Evolutionary conservation across 768 basidiomycete genomes (phyloP).

Genomic region (Leucosporidium creatinivorum): DNA sequence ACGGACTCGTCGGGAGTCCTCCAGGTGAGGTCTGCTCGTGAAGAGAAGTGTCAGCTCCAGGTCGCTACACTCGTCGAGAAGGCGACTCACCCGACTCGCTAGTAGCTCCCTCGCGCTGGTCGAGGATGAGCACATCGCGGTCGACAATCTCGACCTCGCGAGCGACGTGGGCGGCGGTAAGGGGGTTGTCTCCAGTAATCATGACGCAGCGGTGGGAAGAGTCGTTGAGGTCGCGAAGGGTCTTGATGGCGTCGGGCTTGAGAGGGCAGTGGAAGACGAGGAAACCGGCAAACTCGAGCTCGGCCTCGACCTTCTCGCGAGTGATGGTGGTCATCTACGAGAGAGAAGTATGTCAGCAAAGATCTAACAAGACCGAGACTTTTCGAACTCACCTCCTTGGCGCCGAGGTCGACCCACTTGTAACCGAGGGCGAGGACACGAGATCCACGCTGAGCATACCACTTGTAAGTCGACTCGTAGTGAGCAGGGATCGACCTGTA

Average conservation of each 20-base stretch:
- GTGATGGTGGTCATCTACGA: constrained; percentile 77
- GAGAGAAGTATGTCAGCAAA: not conserved
- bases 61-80: not conserved
- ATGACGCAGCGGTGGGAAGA: constrained; percentile 98
- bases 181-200: constrained; percentile 98
- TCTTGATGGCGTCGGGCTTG: constrained; percentile 82
- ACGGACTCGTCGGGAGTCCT: constrained; percentile 86
- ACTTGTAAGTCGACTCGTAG: constrained; percentile 93
- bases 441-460: constrained; percentile 85
- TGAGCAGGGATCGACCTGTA: constrained; percentile 60
- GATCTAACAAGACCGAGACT: not conserved
- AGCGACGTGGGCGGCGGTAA: constrained; percentile 94
- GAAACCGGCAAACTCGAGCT: constrained; percentile 83
- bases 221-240: constrained; percentile 88
- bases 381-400: constrained; percentile 62
- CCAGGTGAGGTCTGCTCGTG: constrained; percentile 72
- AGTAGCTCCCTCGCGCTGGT: constrained; percentile 70
- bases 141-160: constrained; percentile 95
- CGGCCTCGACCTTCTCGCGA: constrained; percentile 70
- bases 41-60: not conserved
- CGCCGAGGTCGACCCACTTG: constrained; percentile 69
- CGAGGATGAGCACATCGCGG: constrained; percentile 84
- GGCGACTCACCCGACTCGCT: constrained; percentile 57
- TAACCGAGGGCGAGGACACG: constrained; percentile 85
- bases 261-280: constrained; percentile 97